Evolutionary conservation across 345 rosid species (phyloP), one percentile per base, ranked within the genome.

Genomic region (Euphorbia pulcherrima): DNA sequence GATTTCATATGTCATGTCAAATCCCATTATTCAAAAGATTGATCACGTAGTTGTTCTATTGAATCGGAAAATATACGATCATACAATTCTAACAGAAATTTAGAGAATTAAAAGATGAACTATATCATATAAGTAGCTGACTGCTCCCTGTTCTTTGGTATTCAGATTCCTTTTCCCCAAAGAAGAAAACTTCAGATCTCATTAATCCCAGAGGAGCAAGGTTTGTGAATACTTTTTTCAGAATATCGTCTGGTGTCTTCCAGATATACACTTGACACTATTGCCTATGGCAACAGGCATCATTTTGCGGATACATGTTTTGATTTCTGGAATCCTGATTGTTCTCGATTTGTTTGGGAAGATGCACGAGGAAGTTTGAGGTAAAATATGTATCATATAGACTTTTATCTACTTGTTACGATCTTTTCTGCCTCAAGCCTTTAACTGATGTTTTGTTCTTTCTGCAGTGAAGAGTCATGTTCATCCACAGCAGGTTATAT

Each of bases 401-500:
- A 52, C 61, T 44, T 48, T 44, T 39, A 47, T 28, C 44, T 13
- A 63, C 29, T 55, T 30, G 1, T 20, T 16, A 4, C 12, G 12
- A 57, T 30, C 21, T 70, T 51, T 29, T 21, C 24, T 47, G 40
- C 71, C 28, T 21, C 57, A 21, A 53, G 28, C 57, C 54, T 63
- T 61, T 37, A 5, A 57, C 72, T 74, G 53, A 66, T 64, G 52
- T 78, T 73, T 64, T 62, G 58, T 72, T 41, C 48, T 62, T 57
- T 63, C 64, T n/a, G 82, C 89, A 89, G 97, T 69, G 96, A 87
- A 73, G 96, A 89, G 78, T 92, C 97, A 29, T 82, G 89, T 93
- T 86, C 90, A 12, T 89, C 96, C 71, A 81, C 83, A 62, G 92
- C 96, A 87, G 96, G 97, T 92, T 70, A 48, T 40, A 65, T 29